These are phyloP conservation scores for Hypoxylon trugodes DNA, from an alignment of 495 filamentous ascomycete species.

Conservation along the genomic window DNA sequence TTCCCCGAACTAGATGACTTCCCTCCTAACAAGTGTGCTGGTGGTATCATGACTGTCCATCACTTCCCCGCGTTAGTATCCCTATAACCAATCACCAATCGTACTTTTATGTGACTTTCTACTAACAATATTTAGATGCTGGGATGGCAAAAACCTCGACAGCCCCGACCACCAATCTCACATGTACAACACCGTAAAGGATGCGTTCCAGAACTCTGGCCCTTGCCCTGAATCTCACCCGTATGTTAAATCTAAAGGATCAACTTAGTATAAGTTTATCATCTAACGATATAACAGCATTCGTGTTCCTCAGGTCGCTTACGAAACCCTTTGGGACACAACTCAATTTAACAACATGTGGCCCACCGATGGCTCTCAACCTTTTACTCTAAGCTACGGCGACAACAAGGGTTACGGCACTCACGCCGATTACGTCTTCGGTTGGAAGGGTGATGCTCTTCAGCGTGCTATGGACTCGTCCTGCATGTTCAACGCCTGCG, in stretches of 20 bases:
- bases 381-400: constrained; percentile 57
- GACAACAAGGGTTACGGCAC: constrained; percentile 56
- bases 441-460: constrained; percentile 56
- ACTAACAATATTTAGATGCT: constrained; percentile 50
- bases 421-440: constrained; percentile 58
- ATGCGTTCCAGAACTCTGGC: constrained; percentile 54
- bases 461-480: constrained; percentile 55
- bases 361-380: constrained; percentile 55
- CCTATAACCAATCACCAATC: too few relatives aligned
- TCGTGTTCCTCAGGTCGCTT: constrained; percentile 58
- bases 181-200: constrained; percentile 58
- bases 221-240: constrained; percentile 62
- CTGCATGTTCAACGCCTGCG: constrained; percentile 57
- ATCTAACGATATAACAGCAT: constrained; percentile 17
- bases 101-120: neutral
- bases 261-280: neutral
- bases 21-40: constrained; percentile 54
- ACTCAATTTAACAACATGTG: constrained; percentile 57
- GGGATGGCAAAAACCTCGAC: constrained; percentile 68
- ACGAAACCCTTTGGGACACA: constrained; percentile 63
- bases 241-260: neutral
- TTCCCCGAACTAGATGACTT: constrained; percentile 58
- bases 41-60: constrained; percentile 62
- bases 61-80: constrained; percentile 60
- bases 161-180: constrained; percentile 65